Evolutionary conservation across 176 grass and related monocot genomes (phyloP), one percentile per base, ranked within the genome.

Genomic region (Bothriochloa decipiens): DNA sequence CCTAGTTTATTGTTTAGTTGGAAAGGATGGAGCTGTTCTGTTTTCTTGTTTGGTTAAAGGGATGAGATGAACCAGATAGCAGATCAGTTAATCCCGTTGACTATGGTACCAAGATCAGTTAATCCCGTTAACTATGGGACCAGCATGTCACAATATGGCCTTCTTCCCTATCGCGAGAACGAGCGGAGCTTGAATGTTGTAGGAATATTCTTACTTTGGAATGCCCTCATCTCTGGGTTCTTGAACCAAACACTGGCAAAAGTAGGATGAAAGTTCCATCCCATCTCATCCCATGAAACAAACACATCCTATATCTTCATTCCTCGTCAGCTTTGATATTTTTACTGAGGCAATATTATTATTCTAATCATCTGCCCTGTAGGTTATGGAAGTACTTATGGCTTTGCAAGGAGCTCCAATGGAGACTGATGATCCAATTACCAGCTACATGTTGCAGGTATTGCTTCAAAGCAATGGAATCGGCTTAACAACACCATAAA

Each of bases 321-420:
- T 68, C 3, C 12, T 75, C 8, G 6, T 23, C 1, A 16, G 75
- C 45, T 79, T 12, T 86, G 40, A 53, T 25, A 58, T 67, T 35
- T 65, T 80, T 71, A 63, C 68, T 70, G 32, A 42, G 17, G 11
- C 18, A 55, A 7, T 71, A 16, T 42, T 53, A 2, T 71, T 86
- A 74, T 78, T 65, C 40, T 72, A 50, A 71, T 49, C 71, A 84
- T 76, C 57, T 82, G 37, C 26, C 73, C 47, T 10, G 57, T 77
- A 99, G 97, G 91, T 99, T 74, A 99, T 99, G 97, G 97, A 99
- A 79, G 93, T 99, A 65, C 79, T 99, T 62, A 96, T 99, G 97
- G 87, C 89, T 69, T 89, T 99, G 79, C 97, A 99, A 99, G 93
- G 97, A 80, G 88, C 97, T 74, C 86, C 94, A 40, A 90, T 99